Evolutionary conservation across 164 flowering plant species (phyloP).

Genomic region (Berberis thunbergii): DNA sequence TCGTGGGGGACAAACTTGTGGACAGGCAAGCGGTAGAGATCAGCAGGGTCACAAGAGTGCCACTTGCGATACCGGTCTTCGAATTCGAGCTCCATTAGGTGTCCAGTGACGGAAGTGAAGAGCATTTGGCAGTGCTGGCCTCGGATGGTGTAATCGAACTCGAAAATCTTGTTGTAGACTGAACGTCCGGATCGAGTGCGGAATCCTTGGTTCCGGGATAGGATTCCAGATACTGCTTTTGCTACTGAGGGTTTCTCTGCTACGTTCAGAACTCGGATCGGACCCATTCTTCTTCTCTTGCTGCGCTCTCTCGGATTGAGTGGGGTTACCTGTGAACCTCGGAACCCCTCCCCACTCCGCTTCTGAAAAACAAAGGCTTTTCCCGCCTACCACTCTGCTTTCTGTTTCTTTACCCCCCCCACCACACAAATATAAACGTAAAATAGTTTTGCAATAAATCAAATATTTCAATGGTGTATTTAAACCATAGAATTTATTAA

Average conservation of each 20-base stretch:
- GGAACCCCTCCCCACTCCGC: too few species aligned
- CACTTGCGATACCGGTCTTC: constrained; percentile 72
- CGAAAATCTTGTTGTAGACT: constrained; percentile 76
- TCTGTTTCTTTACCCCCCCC: too few species aligned
- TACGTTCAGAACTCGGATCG: constrained; percentile 56
- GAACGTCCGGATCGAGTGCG: constrained; percentile 66
- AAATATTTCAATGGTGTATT: too few species aligned
- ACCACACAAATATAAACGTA: too few species aligned
- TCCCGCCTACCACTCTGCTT: too few species aligned
- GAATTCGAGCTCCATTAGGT: constrained; percentile 93
- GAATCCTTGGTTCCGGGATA: constrained; percentile 45
- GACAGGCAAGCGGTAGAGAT: constrained; percentile 69
- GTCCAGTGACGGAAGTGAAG: constrained; percentile 91
- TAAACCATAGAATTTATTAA: too few species aligned
- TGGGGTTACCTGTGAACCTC: too few species aligned
- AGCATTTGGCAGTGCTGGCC: constrained; percentile 63
- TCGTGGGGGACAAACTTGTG: constrained; percentile 81
- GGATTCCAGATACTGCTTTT: constrained; percentile 63
- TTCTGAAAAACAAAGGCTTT: too few species aligned
- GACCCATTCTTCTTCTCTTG: not conserved
- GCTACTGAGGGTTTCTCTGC: constrained; percentile 99
- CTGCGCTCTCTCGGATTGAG: too few species aligned
- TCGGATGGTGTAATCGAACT: constrained; percentile 60
- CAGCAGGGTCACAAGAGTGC: constrained; percentile 86
- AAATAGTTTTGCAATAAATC: too few species aligned